These are phyloP conservation scores for Dichomitus squalens DNA, from an alignment of 1,284 basidiomycete species.

Conservation along the genomic window DNA sequence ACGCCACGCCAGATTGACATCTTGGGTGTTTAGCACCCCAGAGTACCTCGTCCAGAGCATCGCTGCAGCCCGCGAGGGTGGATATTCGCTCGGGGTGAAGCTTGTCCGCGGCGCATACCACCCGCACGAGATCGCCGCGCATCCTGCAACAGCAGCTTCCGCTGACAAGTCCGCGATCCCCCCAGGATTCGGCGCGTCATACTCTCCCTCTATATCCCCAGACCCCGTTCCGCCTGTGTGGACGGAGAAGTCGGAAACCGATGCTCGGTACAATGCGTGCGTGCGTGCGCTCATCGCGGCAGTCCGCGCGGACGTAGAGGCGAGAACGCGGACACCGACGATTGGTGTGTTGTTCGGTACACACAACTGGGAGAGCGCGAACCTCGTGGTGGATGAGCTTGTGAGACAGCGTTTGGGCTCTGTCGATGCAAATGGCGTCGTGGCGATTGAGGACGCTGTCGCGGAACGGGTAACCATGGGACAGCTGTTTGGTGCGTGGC, in stretches of 20 bases:
- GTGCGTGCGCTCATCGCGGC: conserved; percentile 62
- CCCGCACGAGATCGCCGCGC: conserved; percentile 67
- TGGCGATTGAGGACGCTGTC: conserved; percentile 53
- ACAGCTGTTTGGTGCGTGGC: conserved; percentile 78
- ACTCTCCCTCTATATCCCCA: conserved; percentile 50
- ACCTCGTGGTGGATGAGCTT: conserved; percentile 64
- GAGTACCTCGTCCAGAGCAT: conserved; percentile 69
- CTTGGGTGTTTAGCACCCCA: conserved; percentile 52
- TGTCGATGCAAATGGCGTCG: conserved; percentile 28
- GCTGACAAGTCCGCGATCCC: conserved; percentile 30
- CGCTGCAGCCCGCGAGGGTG: conserved; percentile 66
- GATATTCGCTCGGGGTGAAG: conserved; percentile 89
- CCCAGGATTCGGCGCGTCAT: conserved; percentile 27
- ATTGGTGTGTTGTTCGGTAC: conserved; percentile 85
- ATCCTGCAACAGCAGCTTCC: conserved; percentile 31
- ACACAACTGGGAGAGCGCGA: conserved; percentile 77
- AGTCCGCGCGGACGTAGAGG: conserved; percentile 48
- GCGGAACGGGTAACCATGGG: conserved; percentile 75
- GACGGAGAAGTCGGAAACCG: conserved; percentile 73
- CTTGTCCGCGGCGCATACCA: conserved; percentile 96
- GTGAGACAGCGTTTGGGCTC: conserved; percentile 58
- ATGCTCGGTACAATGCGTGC: conserved; percentile 78
- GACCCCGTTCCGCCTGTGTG: conserved; percentile 69
- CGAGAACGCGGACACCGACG: conserved; percentile 36
- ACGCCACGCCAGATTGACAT: conserved; percentile 7